A percentile compares a stretch with the other conserved stretches of the same genome.
These are phyloP conservation scores for Lycium barbarum DNA, from an alignment of 257 asterid genomes.

Conservation along the genomic window DNA sequence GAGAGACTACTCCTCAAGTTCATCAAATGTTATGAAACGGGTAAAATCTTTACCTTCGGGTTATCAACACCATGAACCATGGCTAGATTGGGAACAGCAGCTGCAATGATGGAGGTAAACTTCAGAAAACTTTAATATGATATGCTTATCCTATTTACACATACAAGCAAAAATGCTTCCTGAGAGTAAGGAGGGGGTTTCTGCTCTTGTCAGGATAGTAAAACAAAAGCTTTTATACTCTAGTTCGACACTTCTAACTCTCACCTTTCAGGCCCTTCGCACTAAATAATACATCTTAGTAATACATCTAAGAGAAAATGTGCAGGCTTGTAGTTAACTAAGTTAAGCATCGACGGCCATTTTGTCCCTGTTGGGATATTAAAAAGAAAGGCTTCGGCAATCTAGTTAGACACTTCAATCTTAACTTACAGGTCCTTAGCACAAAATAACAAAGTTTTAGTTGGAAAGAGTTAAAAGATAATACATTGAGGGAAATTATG, in stretches of 20 bases:
- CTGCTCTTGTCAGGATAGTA: background rate
- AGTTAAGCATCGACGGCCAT: background rate
- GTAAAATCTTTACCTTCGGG: conserved; percentile 59
- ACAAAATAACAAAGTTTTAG: background rate
- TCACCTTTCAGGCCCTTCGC: conserved; percentile 6
- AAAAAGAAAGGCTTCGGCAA: background rate
- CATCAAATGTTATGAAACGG: background rate
- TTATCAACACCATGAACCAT: conserved; percentile 85
- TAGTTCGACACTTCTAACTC: background rate
- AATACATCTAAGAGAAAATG: background rate
- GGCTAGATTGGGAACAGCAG: conserved; percentile 79
- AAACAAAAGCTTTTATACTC: background rate
- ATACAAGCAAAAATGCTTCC: conserved; percentile 18
- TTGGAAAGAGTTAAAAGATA: background rate
- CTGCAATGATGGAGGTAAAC: conserved; percentile 48
- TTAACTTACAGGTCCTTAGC: background rate
- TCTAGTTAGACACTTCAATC: background rate
- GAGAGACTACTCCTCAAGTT: background rate
- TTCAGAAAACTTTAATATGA: background rate
- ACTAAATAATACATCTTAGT: background rate
- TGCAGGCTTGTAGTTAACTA: background rate
- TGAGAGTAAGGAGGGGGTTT: background rate
- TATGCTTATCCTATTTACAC: background rate
- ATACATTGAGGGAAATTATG: background rate
- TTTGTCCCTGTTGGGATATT: background rate